Conservation (phyloP, 169 alveolate genomes). For the Plasmodium malariae region DNA sequence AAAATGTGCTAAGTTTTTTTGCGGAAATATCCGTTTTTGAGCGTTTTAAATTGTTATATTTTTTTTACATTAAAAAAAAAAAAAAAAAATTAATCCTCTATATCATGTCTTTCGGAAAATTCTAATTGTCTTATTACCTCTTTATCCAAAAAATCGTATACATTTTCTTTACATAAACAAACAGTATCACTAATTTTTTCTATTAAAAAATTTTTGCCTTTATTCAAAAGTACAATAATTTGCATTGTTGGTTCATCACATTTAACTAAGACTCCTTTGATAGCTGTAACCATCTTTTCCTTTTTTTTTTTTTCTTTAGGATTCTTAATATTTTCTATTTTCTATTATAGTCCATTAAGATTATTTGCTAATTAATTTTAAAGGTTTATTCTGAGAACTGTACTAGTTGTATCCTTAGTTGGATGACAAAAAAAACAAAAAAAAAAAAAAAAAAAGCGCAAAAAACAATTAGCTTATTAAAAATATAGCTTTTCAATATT, state of each 20-base stretch:
- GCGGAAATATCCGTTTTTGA: constrained; percentile 75
- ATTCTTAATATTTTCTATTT: too few relatives aligned
- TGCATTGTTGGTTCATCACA: constrained; percentile 88
- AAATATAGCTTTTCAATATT: too few relatives aligned
- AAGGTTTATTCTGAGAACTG: too few relatives aligned
- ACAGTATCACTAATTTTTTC: constrained; percentile 87
- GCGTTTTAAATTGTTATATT: constrained; percentile 58
- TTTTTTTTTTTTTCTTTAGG: constrained; percentile 1
- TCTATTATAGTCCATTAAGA: too few relatives aligned
- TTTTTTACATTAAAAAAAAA: constrained; percentile 37
- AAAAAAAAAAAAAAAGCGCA: too few relatives aligned
- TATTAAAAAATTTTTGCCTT: constrained; percentile 83
- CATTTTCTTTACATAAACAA: constrained; percentile 85
- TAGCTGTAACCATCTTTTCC: constrained; percentile 71
- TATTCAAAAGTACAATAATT: constrained; percentile 84
- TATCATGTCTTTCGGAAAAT: constrained; percentile 72
- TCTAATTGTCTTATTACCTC: constrained; percentile 71
- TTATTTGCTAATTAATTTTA: too few relatives aligned
- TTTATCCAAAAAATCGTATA: constrained; percentile 80
- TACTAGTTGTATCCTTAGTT: too few relatives aligned
- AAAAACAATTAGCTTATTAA: too few relatives aligned
- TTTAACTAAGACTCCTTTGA: constrained; percentile 77
- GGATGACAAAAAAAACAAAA: too few relatives aligned
- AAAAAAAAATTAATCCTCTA: constrained; percentile 30
- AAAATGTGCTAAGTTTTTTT: neutral